Conservation (phyloP, 495 filamentous ascomycete genomes). For the Geoglossum glabrum region DNA sequence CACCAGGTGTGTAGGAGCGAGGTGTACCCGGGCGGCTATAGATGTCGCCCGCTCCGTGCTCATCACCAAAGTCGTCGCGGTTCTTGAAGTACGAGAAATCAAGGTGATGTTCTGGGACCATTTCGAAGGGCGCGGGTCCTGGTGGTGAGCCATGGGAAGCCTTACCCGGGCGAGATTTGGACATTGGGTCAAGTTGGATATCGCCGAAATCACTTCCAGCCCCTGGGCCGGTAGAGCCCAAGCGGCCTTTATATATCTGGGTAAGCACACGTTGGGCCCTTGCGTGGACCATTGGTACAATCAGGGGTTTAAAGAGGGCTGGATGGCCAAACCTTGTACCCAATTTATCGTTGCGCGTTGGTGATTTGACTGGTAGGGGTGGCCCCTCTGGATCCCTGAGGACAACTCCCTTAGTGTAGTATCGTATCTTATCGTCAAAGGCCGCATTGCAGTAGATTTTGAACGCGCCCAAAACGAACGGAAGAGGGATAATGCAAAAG, state of each 20-base stretch:
- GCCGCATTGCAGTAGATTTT: slow-evolving; percentile 60
- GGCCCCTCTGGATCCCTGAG: slow-evolving; percentile 35
- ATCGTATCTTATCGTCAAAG: slow-evolving; percentile 63
- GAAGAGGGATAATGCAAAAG: slow-evolving; percentile 50
- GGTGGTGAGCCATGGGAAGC: slow-evolving; percentile 13
- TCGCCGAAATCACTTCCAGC: slow-evolving; percentile 31
- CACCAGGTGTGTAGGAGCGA: slow-evolving; percentile 23
- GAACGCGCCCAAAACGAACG: slow-evolving; percentile 64
- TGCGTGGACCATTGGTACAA: slow-evolving; percentile 90
- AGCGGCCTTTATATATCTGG: slow-evolving; percentile 59
- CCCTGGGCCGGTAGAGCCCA: slow-evolving; percentile 30
- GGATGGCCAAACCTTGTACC: slow-evolving; percentile 75
- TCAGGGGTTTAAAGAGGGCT: slow-evolving; percentile 68
- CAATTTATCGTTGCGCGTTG: slow-evolving; percentile 43
- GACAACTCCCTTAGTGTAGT: slow-evolving; percentile 39
- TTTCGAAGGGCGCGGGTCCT: slow-evolving; percentile 48
- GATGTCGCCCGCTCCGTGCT: slow-evolving; percentile 58
- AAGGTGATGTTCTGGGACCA: slow-evolving; percentile 74
- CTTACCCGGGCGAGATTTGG: slow-evolving; percentile 54
- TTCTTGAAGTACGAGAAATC: slow-evolving; percentile 89
- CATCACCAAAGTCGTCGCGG: slow-evolving; percentile 68
- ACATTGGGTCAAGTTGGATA: slow-evolving; percentile 63
- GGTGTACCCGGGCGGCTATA: slow-evolving; percentile 53
- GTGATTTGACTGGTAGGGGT: slow-evolving; percentile 12
- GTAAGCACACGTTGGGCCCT: slow-evolving; percentile 67